Percentiles rank a stretch among this genome's conserved stretches.
These are phyloP conservation scores for Dryas octopetala DNA, from an alignment of 306 rosid species.

Conservation along the genomic window DNA sequence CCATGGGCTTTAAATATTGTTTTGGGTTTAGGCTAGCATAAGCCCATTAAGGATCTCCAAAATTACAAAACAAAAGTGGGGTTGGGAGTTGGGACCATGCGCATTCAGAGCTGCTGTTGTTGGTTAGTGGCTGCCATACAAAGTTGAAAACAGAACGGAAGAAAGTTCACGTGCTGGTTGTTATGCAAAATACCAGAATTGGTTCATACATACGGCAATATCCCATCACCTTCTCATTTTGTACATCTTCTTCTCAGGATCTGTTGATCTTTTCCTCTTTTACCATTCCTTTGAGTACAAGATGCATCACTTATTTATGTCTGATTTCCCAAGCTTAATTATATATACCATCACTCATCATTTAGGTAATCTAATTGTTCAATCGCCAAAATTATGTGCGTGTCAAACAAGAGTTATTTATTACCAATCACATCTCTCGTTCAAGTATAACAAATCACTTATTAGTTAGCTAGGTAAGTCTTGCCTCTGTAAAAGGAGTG, in stretches of 20 bases:
- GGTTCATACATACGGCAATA: not conserved
- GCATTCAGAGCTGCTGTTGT: slow-evolving; percentile 13
- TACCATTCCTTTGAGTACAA: no score
- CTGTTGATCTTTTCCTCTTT: no score
- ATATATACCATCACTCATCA: not conserved
- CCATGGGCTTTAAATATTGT: no score
- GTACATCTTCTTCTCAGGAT: not conserved
- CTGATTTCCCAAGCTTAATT: no score
- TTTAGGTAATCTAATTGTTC: not conserved
- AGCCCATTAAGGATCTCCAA: not conserved
- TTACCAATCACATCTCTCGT: no score
- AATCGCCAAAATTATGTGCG: not conserved
- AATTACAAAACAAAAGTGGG: not conserved
- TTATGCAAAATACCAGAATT: not conserved
- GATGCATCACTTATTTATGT: no score
- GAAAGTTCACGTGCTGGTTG: slow-evolving; percentile 38
- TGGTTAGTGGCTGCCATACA: slow-evolving; percentile 15
- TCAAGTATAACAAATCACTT: no score
- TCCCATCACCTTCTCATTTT: not conserved
- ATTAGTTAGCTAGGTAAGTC: no score
- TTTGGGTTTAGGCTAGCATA: not conserved
- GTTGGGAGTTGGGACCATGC: slow-evolving; percentile 27
- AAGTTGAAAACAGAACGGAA: not conserved
- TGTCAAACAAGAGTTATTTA: no score
- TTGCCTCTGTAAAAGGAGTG: no score